Percentiles rank a stretch among this genome's conserved stretches.
phyloP scores from a whole-genome alignment of 75 land plant genomes.

The Cryptomeria japonica region DNA sequence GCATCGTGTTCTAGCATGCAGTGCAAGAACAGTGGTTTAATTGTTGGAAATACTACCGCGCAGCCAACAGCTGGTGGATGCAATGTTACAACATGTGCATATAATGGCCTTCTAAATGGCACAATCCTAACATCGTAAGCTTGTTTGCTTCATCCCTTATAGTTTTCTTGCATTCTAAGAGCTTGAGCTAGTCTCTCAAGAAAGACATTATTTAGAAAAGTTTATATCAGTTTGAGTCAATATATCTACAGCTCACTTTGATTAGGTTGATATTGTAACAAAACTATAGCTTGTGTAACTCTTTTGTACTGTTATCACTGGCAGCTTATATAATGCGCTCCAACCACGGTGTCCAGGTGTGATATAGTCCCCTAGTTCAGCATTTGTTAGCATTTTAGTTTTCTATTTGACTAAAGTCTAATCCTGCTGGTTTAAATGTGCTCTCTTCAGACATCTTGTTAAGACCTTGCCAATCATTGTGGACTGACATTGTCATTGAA shows the following conservation, averaged over 20 bases:
- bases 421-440: not conserved
- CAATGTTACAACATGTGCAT: slow-evolving; percentile 70
- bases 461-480: not conserved
- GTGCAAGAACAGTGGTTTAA: slow-evolving; percentile 59
- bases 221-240: not conserved
- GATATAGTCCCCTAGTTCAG: not conserved
- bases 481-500: not conserved
- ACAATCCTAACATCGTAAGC: slow-evolving; percentile 48
- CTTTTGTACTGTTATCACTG: slow-evolving; percentile 12
- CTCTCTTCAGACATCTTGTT: not conserved
- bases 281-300: not conserved
- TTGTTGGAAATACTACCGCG: slow-evolving; percentile 45
- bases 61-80: slow-evolving; percentile 60
- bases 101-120: slow-evolving; percentile 56
- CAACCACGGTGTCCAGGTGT: slow-evolving; percentile 71
- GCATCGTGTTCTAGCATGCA: slow-evolving; percentile 81
- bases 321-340: slow-evolving; percentile 50
- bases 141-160: not conserved
- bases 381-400: not conserved
- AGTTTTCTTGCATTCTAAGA: not conserved
- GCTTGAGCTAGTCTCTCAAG: not conserved
- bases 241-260: not conserved
- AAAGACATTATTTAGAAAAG: not conserved
- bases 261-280: not conserved
- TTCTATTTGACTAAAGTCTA: not conserved